phyloP scores from a whole-genome alignment of 306 rosid species.

The Dryas drummondii region DNA sequence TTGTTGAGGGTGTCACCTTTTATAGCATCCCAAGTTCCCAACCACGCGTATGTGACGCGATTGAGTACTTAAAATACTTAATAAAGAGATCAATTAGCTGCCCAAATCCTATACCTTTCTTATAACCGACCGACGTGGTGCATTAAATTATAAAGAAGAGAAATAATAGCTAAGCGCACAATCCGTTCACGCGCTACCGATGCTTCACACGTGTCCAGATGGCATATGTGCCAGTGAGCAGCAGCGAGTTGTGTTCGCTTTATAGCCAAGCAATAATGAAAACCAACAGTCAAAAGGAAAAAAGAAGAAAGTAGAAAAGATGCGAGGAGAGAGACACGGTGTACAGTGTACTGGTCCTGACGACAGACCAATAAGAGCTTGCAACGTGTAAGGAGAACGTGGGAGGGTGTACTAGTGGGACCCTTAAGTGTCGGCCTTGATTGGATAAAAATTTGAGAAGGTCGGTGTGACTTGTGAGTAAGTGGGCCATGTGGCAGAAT shows the following conservation, averaged over 20 bases:
- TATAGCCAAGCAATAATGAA: background rate
- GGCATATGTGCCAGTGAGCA: background rate
- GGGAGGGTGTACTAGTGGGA: constrained; percentile 28
- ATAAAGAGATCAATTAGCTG: too few species aligned
- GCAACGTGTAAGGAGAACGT: constrained; percentile 34
- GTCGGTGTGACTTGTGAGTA: constrained; percentile 36
- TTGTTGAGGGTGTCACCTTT: constrained; percentile 6
- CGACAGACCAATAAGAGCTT: constrained; percentile 14
- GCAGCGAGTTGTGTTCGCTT: constrained; percentile 2
- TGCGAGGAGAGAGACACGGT: constrained; percentile 1
- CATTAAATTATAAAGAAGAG: background rate
- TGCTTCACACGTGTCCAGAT: background rate
- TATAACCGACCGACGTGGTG: constrained; percentile 4
- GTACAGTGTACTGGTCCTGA: background rate
- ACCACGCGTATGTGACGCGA: constrained; percentile 47
- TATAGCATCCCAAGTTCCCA: constrained; percentile 19
- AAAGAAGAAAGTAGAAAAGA: constrained; percentile 22
- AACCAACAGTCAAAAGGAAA: constrained; percentile 7
- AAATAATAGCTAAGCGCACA: background rate
- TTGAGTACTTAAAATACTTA: background rate
- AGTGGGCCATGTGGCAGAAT: constrained; percentile 27
- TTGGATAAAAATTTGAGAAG: constrained; percentile 2
- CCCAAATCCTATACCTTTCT: background rate
- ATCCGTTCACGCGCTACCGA: background rate
- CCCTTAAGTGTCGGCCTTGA: constrained; percentile 39